Conservation (phyloP, 2,329 filamentous ascomycete genomes). For the Colletotrichum agaves region DNA sequence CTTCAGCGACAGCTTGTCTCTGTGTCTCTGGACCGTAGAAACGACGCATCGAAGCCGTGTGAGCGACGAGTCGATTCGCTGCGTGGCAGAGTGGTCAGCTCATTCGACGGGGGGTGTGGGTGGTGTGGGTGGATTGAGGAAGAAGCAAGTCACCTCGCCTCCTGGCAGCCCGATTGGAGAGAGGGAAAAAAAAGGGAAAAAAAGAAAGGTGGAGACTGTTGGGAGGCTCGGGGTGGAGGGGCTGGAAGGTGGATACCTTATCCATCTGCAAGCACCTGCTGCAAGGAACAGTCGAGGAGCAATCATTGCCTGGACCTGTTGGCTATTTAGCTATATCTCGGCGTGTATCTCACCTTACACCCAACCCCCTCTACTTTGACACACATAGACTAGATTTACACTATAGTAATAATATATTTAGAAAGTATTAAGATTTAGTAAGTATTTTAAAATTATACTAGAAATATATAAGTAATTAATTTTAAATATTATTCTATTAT, state of each 20-base stretch:
- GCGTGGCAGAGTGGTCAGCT: neutral
- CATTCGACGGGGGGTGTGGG: neutral
- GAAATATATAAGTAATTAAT: too few relatives aligned
- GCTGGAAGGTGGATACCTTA: neutral
- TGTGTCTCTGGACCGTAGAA: neutral
- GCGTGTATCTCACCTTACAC: too few relatives aligned
- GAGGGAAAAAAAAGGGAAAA: too few relatives aligned
- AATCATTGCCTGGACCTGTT: too few relatives aligned
- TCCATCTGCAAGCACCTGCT: neutral
- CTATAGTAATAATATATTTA: too few relatives aligned
- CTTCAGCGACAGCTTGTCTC: neutral
- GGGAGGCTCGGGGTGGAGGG: conserved; percentile 22
- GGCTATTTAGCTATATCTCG: too few relatives aligned
- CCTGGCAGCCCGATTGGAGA: neutral
- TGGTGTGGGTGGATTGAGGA: neutral
- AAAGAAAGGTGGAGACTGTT: neutral
- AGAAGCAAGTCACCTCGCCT: neutral
- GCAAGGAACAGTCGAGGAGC: too few relatives aligned
- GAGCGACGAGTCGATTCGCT: conserved; percentile 19
- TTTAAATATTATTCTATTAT: too few relatives aligned
- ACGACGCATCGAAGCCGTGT: neutral
- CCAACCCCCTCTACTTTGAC: too few relatives aligned
- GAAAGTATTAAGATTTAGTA: too few relatives aligned
- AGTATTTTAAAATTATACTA: too few relatives aligned
- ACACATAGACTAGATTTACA: too few relatives aligned